Evolutionary conservation across 345 rosid genomes (phyloP).

Genomic region (Salix exigua): DNA sequence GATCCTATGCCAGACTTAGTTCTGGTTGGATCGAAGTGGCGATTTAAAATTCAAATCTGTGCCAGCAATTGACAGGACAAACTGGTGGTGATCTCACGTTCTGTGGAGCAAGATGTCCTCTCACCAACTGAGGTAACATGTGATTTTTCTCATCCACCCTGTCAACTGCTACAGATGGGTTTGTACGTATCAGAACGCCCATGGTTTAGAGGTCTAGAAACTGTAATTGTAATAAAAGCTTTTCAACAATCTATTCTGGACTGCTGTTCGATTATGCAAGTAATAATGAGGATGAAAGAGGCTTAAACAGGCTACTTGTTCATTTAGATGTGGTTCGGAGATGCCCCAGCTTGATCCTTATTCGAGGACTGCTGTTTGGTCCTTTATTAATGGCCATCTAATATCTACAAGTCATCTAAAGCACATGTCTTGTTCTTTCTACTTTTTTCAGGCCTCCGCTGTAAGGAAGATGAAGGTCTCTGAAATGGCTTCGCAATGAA

Average conservation of each 20-base stretch:
- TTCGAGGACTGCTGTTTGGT: neutral
- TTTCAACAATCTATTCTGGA: neutral
- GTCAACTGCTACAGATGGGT: neutral
- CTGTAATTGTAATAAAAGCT: neutral
- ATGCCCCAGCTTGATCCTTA: neutral
- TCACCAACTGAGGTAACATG: constrained; percentile 81
- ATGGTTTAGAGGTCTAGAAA: constrained; percentile 1
- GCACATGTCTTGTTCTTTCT: constrained; percentile 1
- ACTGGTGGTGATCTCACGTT: constrained; percentile 82
- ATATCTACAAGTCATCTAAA: neutral
- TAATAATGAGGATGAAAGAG: neutral
- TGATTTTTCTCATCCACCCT: neutral
- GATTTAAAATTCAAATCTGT: constrained; percentile 91
- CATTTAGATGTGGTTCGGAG: neutral
- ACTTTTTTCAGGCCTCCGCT: constrained; percentile 61
- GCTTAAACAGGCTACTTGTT: neutral
- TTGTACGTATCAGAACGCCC: neutral
- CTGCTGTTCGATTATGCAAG: neutral
- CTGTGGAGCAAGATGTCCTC: constrained; percentile 92
- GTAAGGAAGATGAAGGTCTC: constrained; percentile 97
- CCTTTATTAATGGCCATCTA: neutral
- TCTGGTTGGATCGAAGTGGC: constrained; percentile 98
- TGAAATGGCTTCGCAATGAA: constrained; percentile 97
- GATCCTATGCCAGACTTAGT: constrained; percentile 93
- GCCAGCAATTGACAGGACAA: constrained; percentile 98